Base-by-base conservation (phyloP, 2,329 filamentous ascomycete species). In the Arachnomyces sp. region DNA sequence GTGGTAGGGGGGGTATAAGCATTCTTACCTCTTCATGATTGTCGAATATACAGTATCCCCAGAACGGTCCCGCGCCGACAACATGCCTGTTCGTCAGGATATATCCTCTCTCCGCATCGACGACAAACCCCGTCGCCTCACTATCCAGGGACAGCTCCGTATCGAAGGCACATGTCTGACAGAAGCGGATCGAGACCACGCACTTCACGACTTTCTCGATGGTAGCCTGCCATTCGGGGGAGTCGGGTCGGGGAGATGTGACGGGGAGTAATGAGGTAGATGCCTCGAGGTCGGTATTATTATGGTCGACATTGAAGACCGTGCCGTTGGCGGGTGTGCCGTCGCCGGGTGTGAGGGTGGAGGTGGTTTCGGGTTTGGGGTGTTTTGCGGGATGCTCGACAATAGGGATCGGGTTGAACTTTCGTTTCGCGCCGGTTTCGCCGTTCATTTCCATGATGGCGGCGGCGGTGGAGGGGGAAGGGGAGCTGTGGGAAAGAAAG, bases 181-280 rank as follows among this genome's bases (percentile, higher is more conserved):
- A 96, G 69, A 98, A 98, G 51, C 94, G 84, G 55, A 98, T 96
- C n/a, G 90, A 94, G 36, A 98, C 92, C 13, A 96, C 92, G 52
- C 89, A 94, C 59, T 83, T 81, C 39, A 98, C 89, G 2, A 98
- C 92, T 46, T 80, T 82, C 64, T 95, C 89, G 45, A 96, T 94
- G 1, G 89, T 95, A 37, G 81, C 84, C 65, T 96, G 90, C 92
- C 92, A 98, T 67, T 94, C 89, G 16, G 80, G 80, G 2, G 82
- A 84, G 52, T 87, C 82, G 16, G 73, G 65, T 36, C 70, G 66
- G 12, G 67, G 67, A 47, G 69, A 69, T 39, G 57, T 69, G 50
- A 72, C 56, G 43, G 63, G 61, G 45, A 66, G 60, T 41, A 67
- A 50, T 39, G 54, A 60, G 8, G 67, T 61, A 3, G 71, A 67